These are phyloP conservation scores for Biscutella laevigata DNA, from an alignment of 441 rosid species.

Conservation along the genomic window DNA sequence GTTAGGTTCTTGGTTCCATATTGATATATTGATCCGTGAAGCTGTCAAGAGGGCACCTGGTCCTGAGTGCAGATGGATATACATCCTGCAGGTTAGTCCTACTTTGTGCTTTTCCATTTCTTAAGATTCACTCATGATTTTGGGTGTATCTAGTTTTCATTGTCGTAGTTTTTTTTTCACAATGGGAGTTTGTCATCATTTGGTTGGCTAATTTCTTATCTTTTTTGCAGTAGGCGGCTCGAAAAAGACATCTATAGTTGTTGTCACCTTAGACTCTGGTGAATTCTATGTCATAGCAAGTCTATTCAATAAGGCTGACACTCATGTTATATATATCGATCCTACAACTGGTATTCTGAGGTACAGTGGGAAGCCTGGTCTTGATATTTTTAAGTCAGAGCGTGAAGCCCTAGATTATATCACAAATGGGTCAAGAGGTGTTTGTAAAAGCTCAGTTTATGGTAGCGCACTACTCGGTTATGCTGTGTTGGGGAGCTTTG, in stretches of 20 bases:
- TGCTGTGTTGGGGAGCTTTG: slow-evolving; percentile 69
- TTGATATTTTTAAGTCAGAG: slow-evolving; percentile 65
- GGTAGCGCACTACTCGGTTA: slow-evolving; percentile 82
- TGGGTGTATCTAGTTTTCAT: neutral
- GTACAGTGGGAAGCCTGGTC: slow-evolving; percentile 56
- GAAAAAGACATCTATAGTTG: slow-evolving; percentile 58
- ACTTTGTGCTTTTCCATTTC: neutral
- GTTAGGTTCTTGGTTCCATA: slow-evolving; percentile 20
- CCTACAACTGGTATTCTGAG: slow-evolving; percentile 75
- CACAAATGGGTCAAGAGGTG: slow-evolving; percentile 59
- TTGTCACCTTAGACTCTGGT: slow-evolving; percentile 54
- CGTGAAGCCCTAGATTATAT: slow-evolving; percentile 68
- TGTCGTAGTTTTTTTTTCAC: neutral
- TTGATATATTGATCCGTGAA: slow-evolving; percentile 10
- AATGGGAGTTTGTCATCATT: neutral
- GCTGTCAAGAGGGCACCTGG: slow-evolving; percentile 20
- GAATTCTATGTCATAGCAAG: slow-evolving; percentile 73
- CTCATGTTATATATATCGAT: slow-evolving; percentile 81
- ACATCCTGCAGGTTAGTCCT: slow-evolving; percentile 32
- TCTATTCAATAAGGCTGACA: slow-evolving; percentile 50
- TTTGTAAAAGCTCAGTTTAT: slow-evolving; percentile 35
- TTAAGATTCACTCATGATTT: neutral
- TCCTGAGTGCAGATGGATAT: slow-evolving; percentile 48
- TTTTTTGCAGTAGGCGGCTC: slow-evolving; percentile 43
- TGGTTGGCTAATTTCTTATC: neutral